Percentiles rank a stretch among this genome's conserved stretches.
Evolutionary conservation across 2,329 filamentous ascomycete genomes (phyloP).

Genomic region (Fusarium algeriense): DNA sequence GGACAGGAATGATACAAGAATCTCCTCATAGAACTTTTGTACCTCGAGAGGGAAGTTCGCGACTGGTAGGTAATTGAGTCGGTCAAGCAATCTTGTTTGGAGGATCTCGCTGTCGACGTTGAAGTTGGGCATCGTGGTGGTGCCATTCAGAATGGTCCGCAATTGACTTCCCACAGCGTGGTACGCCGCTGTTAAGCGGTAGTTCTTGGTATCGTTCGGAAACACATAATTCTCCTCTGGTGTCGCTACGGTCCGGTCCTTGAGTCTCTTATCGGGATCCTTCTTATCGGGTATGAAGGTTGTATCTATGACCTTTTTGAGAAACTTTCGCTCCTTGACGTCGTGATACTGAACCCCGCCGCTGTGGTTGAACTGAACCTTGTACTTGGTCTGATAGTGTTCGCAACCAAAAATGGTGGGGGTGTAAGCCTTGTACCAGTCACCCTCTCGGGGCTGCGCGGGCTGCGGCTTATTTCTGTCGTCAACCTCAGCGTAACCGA

Average conservation of each 20-base stretch:
- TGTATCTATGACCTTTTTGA: conserved; percentile 39
- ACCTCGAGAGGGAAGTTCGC: conserved; percentile 33
- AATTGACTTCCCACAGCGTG: conserved; percentile 40
- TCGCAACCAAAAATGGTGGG: conserved; percentile 46
- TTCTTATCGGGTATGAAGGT: conserved; percentile 19
- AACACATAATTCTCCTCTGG: conserved; percentile 39
- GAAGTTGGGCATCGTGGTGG: conserved; percentile 40
- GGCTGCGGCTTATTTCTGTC: conserved; percentile 35
- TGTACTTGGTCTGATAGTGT: conserved; percentile 42
- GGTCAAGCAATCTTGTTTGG: conserved; percentile 39
- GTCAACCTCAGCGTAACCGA: conserved; percentile 43
- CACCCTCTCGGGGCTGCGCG: conserved; percentile 1
- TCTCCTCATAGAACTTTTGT: conserved; percentile 46
- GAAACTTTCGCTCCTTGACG: conserved; percentile 32
- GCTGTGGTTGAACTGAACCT: conserved; percentile 42
- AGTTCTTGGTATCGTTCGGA: conserved; percentile 32
- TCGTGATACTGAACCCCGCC: conserved; percentile 36
- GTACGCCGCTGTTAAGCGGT: conserved; percentile 40
- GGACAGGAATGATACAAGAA: conserved; percentile 42
- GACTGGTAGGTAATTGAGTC: conserved; percentile 41
- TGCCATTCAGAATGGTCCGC: conserved; percentile 40
- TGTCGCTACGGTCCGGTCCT: conserved; percentile 35
- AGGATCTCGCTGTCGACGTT: conserved; percentile 36
- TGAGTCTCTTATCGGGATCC: conserved; percentile 34
- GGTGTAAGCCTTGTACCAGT: conserved; percentile 43